Evolutionary conservation across 2,329 filamentous ascomycete genomes (phyloP), one percentile per base, ranked within the genome.

Genomic region (Ilyonectria robusta): DNA sequence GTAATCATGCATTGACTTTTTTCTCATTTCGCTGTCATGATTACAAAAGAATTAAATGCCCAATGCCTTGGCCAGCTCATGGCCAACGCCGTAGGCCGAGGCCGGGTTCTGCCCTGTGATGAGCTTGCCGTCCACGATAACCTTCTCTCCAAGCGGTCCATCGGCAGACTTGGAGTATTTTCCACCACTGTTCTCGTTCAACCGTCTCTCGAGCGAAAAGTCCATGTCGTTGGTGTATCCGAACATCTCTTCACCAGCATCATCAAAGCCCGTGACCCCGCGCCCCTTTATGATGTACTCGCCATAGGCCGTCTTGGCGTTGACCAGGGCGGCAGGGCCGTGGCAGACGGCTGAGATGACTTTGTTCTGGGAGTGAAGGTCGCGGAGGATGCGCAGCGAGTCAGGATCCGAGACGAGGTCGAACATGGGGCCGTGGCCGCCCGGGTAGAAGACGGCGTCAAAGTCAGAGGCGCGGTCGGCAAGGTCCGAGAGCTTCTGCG

Each of bases 261-360:
- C 85, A 76, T 85, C 75, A 78, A 92, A 92, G 9, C 86, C 89
- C 0, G 89, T 92, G 33, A 90, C 87, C 47, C 83, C 80, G 76
- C 84, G 85, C 47, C 86, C 89, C 51, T 83, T 80, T 44, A 92
- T 76, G n/a, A 92, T 78, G 57, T 83, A 82, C 65, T 83, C 80
- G 33, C 88, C 89, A 21, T 21, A 21, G 66, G 84, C 81, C 13
- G 84, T 76, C 74, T 85, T 86, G n/a, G 87, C 89, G 69, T 89
- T 85, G 53, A 85, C 82, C 11, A 93, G 81, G 5, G 85, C 91
- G 2, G 86, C 87, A 2, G 90, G 89, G 10, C 89, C 91, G 78
- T 93, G 91, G 82, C 91, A 93, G 55, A 93, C 89, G 4, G 90
- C 89, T 0, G 87, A 82, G 13, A 93, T 85, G 60, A 88, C 82